phyloP scores from a whole-genome alignment of 257 asterid genomes.

The Cynanchum wilfordii region DNA sequence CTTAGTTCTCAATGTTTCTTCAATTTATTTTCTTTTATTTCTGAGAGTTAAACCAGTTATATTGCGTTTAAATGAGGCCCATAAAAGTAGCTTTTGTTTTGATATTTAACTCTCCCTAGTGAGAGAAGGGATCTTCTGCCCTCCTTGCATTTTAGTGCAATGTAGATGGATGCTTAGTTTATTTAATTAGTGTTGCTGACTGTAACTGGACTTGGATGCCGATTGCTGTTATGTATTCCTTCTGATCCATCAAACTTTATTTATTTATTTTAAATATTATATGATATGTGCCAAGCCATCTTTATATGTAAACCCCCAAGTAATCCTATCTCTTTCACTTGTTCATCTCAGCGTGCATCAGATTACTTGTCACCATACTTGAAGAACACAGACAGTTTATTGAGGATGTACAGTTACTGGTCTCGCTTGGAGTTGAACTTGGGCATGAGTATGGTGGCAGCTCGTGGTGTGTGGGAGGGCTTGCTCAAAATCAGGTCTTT shows the following conservation, averaged over 20 bases:
- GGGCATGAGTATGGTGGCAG: constrained; percentile 75
- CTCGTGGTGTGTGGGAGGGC: constrained; percentile 97
- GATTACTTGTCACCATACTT: constrained; percentile 75
- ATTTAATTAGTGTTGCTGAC: not conserved
- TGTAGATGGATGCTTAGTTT: not conserved
- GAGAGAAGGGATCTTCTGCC: not conserved
- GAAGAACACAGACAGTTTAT: constrained; percentile 52
- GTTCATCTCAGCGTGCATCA: constrained; percentile 64
- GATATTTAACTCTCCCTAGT: not conserved
- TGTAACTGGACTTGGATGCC: not conserved
- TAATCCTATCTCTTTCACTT: constrained; percentile 12
- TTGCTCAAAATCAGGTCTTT: constrained; percentile 68
- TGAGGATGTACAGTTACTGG: constrained; percentile 73
- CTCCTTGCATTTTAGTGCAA: not conserved
- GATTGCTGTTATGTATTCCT: not conserved
- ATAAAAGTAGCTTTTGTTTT: not conserved
- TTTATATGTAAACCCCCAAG: not conserved
- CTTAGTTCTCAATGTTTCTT: not conserved
- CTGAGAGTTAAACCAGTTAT: not conserved
- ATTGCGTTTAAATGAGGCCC: not conserved
- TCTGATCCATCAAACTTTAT: not conserved
- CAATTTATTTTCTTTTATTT: not conserved
- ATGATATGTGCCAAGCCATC: not conserved
- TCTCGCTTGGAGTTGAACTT: constrained; percentile 64
- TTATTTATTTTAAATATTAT: not conserved